These are phyloP conservation scores for Chenopodium formosanum DNA, from an alignment of 148 eudicot genomes.

Conservation along the genomic window DNA sequence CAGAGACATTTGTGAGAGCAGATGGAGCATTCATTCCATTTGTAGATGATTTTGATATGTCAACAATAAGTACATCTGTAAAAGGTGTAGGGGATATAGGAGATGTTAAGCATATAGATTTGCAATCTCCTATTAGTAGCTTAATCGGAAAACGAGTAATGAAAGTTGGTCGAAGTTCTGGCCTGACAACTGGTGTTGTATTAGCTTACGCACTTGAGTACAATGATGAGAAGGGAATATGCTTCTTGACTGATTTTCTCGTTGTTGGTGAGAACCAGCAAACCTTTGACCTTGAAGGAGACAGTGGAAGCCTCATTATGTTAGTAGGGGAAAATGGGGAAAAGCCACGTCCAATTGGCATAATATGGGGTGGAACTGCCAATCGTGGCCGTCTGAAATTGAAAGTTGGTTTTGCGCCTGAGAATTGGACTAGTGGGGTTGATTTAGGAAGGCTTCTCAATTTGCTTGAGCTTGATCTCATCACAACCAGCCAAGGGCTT, in stretches of 20 bases:
- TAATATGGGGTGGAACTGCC: conserved; percentile 99
- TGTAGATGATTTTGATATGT: conserved; percentile 88
- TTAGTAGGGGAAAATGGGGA: conserved; percentile 73
- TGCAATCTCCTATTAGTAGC: conserved; percentile 79
- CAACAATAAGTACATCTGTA: conserved; percentile 71
- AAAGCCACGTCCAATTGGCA: conserved; percentile 90
- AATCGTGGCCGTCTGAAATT: conserved; percentile 93
- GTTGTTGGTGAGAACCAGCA: conserved; percentile 97
- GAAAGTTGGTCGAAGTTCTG: conserved; percentile 99
- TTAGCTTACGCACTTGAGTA: conserved; percentile 96
- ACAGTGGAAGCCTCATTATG: conserved; percentile 89
- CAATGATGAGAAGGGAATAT: conserved; percentile 95
- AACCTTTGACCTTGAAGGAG: conserved; percentile 97
- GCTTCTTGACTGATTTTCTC: conserved; percentile 93
- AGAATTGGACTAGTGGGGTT: conserved; percentile 98
- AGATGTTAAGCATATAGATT: conserved; percentile 73
- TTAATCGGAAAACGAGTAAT: conserved; percentile 86
- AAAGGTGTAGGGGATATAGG: conserved; percentile 94
- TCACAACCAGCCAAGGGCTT: conserved; percentile 68
- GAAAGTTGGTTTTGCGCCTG: conserved; percentile 89
- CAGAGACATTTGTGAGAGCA: conserved; percentile 99
- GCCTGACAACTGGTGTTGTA: conserved; percentile 78
- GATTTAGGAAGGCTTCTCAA: conserved; percentile 93
- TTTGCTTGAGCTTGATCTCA: conserved; percentile 89
- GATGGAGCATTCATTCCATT: conserved; percentile 98